phyloP scores from a whole-genome alignment of 2,329 filamentous ascomycete genomes.

The Neonectria hederae region DNA sequence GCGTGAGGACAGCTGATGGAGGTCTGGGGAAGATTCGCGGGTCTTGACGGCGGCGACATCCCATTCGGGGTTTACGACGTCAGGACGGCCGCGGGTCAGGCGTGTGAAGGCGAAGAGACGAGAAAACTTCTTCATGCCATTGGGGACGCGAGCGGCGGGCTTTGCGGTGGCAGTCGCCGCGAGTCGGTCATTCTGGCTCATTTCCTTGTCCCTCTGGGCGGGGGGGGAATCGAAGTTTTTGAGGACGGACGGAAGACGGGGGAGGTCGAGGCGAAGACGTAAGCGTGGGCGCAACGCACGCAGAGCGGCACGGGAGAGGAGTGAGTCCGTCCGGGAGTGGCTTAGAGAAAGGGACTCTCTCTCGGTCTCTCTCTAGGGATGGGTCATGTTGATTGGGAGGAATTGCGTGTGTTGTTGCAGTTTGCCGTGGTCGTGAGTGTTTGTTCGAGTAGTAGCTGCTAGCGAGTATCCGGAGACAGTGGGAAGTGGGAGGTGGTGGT shows the following conservation, averaged over 20 bases:
- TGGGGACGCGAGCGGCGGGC: constrained; percentile 25
- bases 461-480: neutral
- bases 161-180: constrained; percentile 36
- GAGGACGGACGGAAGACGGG: neutral
- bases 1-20: constrained; percentile 49
- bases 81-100: constrained; percentile 42
- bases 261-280: neutral
- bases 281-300: neutral
- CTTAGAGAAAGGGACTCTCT: constrained; percentile 8
- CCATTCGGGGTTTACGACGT: constrained; percentile 34
- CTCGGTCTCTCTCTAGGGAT: constrained; percentile 23
- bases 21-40: constrained; percentile 42
- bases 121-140: constrained; percentile 50
- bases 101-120: constrained; percentile 48
- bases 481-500: constrained; percentile 12
- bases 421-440: neutral
- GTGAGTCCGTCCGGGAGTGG: constrained; percentile 15
- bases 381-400: constrained; percentile 23
- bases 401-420: neutral
- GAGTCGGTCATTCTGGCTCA: constrained; percentile 41
- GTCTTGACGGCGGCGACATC: constrained; percentile 33
- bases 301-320: neutral
- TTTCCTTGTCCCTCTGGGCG: constrained; percentile 25
- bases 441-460: neutral
- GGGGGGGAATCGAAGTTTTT: neutral